Conservation (phyloP, 23 red algal genomes). For the Gracilaria gracilis region DNA sequence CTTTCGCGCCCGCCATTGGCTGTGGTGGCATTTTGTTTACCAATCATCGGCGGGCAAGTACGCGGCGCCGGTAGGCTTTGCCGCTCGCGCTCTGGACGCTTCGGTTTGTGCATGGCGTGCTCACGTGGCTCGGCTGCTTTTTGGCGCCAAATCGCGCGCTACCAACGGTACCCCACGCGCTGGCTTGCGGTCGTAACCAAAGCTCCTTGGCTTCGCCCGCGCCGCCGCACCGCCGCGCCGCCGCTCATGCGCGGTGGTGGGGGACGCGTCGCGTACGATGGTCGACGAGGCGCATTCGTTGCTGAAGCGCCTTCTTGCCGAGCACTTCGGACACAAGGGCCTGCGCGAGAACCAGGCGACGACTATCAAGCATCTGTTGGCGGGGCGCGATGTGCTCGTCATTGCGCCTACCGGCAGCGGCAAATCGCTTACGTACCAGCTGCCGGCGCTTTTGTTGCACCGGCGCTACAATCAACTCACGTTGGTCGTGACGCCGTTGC, state of each 20-base stretch:
- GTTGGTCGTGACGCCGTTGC: constrained; percentile 82
- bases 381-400: constrained; percentile 53
- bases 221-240: neutral
- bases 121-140: neutral
- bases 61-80: neutral
- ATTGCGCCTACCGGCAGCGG: constrained; percentile 70
- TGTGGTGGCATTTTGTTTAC: neutral
- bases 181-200: too few species aligned
- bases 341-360: constrained; percentile 49
- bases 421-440: constrained; percentile 78
- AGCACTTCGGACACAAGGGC: constrained; percentile 55
- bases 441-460: constrained; percentile 73
- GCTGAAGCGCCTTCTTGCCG: neutral
- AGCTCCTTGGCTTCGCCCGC: neutral
- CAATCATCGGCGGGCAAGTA: neutral
- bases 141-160: constrained; percentile 23
- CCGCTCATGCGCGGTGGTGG: neutral
- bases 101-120: neutral
- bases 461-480: constrained; percentile 37
- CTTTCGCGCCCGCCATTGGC: neutral
- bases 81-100: too few species aligned
- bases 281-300: neutral
- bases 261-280: neutral
- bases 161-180: too few species aligned
- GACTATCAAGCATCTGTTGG: constrained; percentile 33